These are phyloP conservation scores for Pleurotus cornucopiae DNA, from an alignment of 768 basidiomycete genomes.

Conservation along the genomic window DNA sequence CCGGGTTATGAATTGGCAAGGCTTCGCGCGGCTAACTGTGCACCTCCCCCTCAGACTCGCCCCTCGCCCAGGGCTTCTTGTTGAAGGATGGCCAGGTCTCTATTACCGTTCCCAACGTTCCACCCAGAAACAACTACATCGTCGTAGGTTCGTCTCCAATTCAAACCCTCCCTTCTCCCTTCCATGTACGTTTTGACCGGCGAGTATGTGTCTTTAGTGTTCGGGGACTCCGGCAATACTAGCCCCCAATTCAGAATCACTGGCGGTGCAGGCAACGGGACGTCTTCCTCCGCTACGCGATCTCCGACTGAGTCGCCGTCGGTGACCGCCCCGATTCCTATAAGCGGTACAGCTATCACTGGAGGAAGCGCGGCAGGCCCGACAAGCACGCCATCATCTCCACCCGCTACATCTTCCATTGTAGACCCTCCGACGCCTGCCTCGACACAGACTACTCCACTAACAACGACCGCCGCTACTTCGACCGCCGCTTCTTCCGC, in stretches of 20 bases:
- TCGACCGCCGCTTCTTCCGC: neutral
- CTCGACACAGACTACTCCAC: neutral
- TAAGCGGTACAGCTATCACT: conserved; percentile 27
- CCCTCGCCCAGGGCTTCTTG: conserved; percentile 53
- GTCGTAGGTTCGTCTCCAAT: conserved; percentile 54
- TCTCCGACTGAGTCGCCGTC: conserved; percentile 11
- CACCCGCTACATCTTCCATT: neutral
- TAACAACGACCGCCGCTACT: neutral
- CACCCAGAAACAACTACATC: conserved; percentile 45
- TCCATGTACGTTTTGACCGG: neutral
- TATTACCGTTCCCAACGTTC: conserved; percentile 49
- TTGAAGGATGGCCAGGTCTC: conserved; percentile 44
- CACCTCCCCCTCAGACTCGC: conserved; percentile 36
- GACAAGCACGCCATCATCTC: neutral
- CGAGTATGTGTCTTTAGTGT: conserved; percentile 33
- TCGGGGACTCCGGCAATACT: conserved; percentile 65
- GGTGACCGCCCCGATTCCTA: conserved; percentile 25
- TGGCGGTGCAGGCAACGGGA: conserved; percentile 31
- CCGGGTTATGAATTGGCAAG: neutral
- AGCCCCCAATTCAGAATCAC: conserved; percentile 60
- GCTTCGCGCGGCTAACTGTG: conserved; percentile 6
- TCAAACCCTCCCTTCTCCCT: neutral
- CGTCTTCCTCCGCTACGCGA: conserved; percentile 15
- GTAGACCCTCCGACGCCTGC: neutral
- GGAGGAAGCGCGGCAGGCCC: conserved; percentile 16